A percentile compares a stretch with the other conserved stretches of the same genome.
Conservation (phyloP, 148 eudicot species). For the Diospyros lotus region DNA sequence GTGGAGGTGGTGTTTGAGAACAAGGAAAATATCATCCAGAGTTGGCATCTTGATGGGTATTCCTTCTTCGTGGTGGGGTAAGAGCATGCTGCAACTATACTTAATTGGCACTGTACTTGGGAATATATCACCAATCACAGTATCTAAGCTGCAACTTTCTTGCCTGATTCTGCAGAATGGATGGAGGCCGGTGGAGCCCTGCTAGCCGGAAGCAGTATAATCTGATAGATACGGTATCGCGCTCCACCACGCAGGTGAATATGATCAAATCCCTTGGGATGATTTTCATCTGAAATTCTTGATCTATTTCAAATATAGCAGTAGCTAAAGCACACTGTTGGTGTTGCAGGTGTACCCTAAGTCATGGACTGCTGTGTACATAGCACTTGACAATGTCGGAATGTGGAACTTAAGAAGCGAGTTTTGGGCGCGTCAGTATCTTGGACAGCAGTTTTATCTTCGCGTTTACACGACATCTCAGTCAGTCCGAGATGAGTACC, state of each 20-base stretch:
- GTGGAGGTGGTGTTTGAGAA: constrained; percentile 79
- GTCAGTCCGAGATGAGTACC: constrained; percentile 36
- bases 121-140: too few relatives aligned
- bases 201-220: constrained; percentile 53
- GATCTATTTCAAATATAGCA: neutral
- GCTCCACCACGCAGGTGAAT: constrained; percentile 72
- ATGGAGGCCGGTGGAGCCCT: constrained; percentile 60
- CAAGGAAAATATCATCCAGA: constrained; percentile 46
- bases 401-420: constrained; percentile 43
- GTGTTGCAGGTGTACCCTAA: constrained; percentile 51
- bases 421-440: constrained; percentile 39
- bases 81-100: constrained; percentile 8
- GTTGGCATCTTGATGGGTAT: constrained; percentile 87
- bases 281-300: too few relatives aligned
- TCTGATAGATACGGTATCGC: constrained; percentile 61
- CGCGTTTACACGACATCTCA: constrained; percentile 36
- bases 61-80: constrained; percentile 84
- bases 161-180: constrained; percentile 46
- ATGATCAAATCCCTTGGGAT: too few relatives aligned
- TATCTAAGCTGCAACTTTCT: too few relatives aligned
- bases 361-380: constrained; percentile 49
- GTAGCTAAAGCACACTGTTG: neutral
- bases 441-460: constrained; percentile 44
- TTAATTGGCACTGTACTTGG: neutral
- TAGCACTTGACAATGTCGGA: constrained; percentile 39